A percentile compares a stretch with the other conserved stretches of the same genome.
Conservation (phyloP, 805 yeast genomes). For the Candida insectalens region DNA sequence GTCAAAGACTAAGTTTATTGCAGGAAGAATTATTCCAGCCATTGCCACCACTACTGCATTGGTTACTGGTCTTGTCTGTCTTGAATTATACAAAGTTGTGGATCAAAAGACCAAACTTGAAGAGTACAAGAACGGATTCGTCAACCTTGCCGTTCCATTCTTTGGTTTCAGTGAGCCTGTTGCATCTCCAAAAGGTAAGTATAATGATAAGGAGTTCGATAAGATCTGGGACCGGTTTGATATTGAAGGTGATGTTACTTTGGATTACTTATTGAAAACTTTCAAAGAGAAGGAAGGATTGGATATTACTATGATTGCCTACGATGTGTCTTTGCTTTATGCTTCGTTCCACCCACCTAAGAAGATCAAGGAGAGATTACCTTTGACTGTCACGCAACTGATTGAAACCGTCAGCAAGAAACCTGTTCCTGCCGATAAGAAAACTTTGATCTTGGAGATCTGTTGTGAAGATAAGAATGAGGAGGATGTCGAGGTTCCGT, state of each 20-base stretch:
- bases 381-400: constrained; percentile 58
- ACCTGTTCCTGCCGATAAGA: constrained; percentile 62
- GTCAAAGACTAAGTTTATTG: constrained; percentile 89
- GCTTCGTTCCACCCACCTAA: constrained; percentile 92
- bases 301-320: constrained; percentile 83
- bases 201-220: constrained; percentile 72
- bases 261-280: constrained; percentile 55
- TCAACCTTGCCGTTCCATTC: constrained; percentile 89
- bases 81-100: constrained; percentile 86
- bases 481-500: constrained; percentile 95
- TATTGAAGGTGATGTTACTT: constrained; percentile 64
- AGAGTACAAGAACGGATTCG: constrained; percentile 84
- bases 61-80: constrained; percentile 89
- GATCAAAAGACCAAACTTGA: constrained; percentile 69
- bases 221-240: constrained; percentile 94
- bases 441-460: constrained; percentile 76
- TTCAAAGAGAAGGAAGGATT: constrained; percentile 79
- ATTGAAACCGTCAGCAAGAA: constrained; percentile 82
- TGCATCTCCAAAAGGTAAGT: constrained; percentile 71
- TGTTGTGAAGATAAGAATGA: constrained; percentile 89
- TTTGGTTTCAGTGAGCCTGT: constrained; percentile 96
- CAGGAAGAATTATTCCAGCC: constrained; percentile 97
- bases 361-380: constrained; percentile 71
- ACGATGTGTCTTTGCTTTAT: constrained; percentile 80
- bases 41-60: constrained; percentile 98